These are phyloP conservation scores for Metschnikowia henanensis DNA, from an alignment of 805 yeast genomes.

Conservation along the genomic window DNA sequence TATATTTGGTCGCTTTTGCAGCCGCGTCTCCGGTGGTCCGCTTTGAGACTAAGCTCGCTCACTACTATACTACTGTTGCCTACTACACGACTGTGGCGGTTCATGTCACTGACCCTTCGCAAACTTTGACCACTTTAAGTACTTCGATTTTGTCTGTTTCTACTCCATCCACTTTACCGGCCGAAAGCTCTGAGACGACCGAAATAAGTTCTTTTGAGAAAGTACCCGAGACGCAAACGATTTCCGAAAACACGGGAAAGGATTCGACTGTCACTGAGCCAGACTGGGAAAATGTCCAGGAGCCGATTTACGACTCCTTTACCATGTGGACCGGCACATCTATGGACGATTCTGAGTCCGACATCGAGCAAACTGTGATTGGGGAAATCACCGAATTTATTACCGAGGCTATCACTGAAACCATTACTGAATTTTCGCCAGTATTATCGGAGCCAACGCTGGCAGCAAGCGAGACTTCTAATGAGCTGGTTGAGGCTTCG, in stretches of 20 bases:
- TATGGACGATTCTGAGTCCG: not conserved
- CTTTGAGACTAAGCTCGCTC: slow-evolving; percentile 4
- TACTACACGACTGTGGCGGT: slow-evolving; percentile 13
- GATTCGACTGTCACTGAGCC: no score
- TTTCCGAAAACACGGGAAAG: no score
- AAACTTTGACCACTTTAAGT: no score
- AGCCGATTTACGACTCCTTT: not conserved
- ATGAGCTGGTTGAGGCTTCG: no score
- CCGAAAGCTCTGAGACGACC: no score
- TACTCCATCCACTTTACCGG: not conserved
- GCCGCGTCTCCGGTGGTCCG: slow-evolving; percentile 10
- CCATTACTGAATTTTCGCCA: not conserved
- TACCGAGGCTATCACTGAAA: not conserved
- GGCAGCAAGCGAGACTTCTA: no score
- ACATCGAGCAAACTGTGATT: not conserved
- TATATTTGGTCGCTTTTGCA: not conserved
- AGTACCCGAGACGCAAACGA: no score
- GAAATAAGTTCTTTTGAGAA: no score
- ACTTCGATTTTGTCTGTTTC: not conserved
- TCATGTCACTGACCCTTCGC: not conserved
- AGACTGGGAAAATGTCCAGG: no score
- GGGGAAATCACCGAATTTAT: not conserved
- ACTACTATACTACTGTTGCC: slow-evolving; percentile 13
- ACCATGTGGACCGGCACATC: not conserved
- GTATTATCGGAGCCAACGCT: no score